Base-by-base conservation (phyloP, 2,329 filamentous ascomycete species). In the Colletotrichum sp. region DNA sequence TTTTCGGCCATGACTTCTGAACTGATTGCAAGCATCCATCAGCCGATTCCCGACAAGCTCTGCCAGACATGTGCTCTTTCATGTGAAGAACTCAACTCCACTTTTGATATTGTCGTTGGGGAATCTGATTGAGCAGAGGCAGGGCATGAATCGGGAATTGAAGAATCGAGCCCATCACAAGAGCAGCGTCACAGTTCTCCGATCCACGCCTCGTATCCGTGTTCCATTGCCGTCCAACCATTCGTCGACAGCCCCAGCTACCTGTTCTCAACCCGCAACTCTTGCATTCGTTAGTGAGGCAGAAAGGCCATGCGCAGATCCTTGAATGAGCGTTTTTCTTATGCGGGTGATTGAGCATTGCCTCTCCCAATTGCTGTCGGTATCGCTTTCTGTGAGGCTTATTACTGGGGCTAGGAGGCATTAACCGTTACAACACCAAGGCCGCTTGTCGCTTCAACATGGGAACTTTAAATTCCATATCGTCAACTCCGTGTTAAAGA, bases 61-160 rank as follows among this genome's bases (percentile, higher is more conserved):
- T 69, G 59, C n/a, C 49, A 32, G 70, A 59, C 65, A 60, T 73
- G 64, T 76, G 44, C 59, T 52, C 59, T 36, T 69, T 36, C 74
- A 76, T 76, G 74, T 76, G 74, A 76, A 73, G 70, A 64, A 34
- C 34, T 52, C 32, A 34, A 65, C 74, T 73, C 74, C 74, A 73
- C 74, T 76, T 76, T 76, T 76, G 70, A 30, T 21, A 26, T 52
- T 65, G 71, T 74, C 66, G 64, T 74, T 74, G 70, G 36, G 74
- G 21, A 16, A 34, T 65, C 49, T 76, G 71, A 76, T 76, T 76
- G 70, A 73, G 34, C 39, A 64, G 18, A 64, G 63, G 32, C 52
- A 76, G 63, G 69, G 55, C 62, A 34, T 30, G 69, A 68, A 67
- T 68, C 57, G 63, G 69, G 60, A 26, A 67, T 12, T 34, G 69